Base-by-base conservation (phyloP, 352 stramenopile species). In the Phytopythium vexans region DNA sequence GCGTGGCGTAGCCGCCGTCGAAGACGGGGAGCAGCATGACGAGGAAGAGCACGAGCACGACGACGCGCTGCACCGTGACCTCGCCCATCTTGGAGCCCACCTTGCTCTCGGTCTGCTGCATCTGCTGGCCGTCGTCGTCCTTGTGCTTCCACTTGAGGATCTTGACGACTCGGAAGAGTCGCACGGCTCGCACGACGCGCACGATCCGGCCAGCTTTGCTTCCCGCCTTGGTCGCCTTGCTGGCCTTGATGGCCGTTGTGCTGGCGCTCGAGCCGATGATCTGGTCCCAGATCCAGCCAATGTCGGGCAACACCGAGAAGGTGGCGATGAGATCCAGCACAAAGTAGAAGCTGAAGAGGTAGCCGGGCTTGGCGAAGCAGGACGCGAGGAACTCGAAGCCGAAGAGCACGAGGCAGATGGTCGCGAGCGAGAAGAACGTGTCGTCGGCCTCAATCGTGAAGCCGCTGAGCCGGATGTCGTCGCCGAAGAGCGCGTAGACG, bases 341-440 rank as follows among this genome's bases (percentile, higher is more conserved):
- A 44, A 96, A 96, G 74, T 98, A 98, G 56, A 98, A 98, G 50
- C 86, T 92, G 14, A 88, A 75, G 52, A 94, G 50, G 59, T 96
- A 93, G 34, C 75, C 58, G 3, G 82, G 74, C 56, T 90, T 88
- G 40, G 58, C 72, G 56, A 82, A 91, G 49, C 85, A 88, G 34
- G 74, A 85, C 11, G 85, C 56, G 35, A 91, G 37, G 53, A 98
- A 96, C 78, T 98, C 94, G 57, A 88, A 55, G 14, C 78, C 64
- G 60, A 97, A 97, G 12, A 97, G 69, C 52, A 89, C 74, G 39
- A 98, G 81, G 35, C 89, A 89, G 57, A 98, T 67, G 8, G 79
- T 82, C 14, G 91, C 92, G 12, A 98, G 62, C 31, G 75, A 70
- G 53, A 82, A 92, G 64, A 98, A 98, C 0, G 69, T 54, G 45